Percentiles rank a stretch among this genome's conserved stretches.
Conservation (phyloP, 2,329 filamentous ascomycete genomes). For the Microdochium paspali region DNA sequence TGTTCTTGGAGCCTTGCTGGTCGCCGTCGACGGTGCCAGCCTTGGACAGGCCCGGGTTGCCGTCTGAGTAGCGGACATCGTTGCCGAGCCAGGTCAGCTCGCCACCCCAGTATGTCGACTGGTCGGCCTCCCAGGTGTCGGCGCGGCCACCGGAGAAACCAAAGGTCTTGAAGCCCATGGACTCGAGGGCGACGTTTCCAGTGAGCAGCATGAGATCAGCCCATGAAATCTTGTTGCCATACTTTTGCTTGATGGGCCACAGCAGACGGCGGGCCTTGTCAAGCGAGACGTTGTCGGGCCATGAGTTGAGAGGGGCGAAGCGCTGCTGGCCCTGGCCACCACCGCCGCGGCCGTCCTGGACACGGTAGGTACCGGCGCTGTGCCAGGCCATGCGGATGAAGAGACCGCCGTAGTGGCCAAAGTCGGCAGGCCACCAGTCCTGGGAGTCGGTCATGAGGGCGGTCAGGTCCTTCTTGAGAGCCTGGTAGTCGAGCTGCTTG, state of each 20-base stretch:
- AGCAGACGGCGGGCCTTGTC: conserved; percentile 74
- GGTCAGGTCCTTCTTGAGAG: conserved; percentile 64
- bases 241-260: conserved; percentile 80
- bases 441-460: conserved; percentile 68
- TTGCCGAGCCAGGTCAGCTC: conserved; percentile 70
- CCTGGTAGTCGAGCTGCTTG: conserved; percentile 61
- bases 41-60: conserved; percentile 31
- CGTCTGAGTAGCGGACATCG: conserved; percentile 55
- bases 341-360: conserved; percentile 65
- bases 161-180: conserved; percentile 65
- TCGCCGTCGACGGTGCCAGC: conserved; percentile 22
- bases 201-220: conserved; percentile 63
- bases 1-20: conserved; percentile 28
- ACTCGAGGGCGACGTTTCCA: conserved; percentile 71
- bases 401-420: conserved; percentile 71
- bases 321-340: conserved; percentile 68
- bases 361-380: conserved; percentile 68
- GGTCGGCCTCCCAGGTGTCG: conserved; percentile 67
- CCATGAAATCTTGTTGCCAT: conserved; percentile 76
- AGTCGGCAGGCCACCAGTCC: conserved; percentile 76
- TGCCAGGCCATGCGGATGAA: conserved; percentile 80
- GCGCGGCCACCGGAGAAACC: conserved; percentile 65
- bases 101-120: conserved; percentile 68
- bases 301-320: conserved; percentile 73
- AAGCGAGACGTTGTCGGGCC: conserved; percentile 70